Base-by-base conservation (phyloP, 805 yeast genomes). In the Nakazawaea wickerhamii region DNA sequence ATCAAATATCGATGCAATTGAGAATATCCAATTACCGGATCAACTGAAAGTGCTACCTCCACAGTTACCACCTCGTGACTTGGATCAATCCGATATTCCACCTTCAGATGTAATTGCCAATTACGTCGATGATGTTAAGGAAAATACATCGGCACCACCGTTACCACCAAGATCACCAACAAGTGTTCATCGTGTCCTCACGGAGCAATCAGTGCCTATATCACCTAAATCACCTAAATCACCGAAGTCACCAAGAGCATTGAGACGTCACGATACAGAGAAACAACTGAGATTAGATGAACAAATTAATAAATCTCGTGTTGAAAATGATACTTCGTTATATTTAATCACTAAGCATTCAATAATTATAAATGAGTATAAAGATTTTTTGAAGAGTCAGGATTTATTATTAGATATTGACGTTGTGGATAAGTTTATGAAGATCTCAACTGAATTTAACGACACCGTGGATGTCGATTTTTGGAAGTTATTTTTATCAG, bases 401-500 rank as follows among this genome's bases (percentile, higher is more conserved):
- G 38, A 26, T 5, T 31, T 42, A 15, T 15, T 25, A 5, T 13
- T 31, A 21, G 23, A 31, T 13, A 10, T 7, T 23, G 36, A 19
- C 5, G 19, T 8, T 4, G 5, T 2, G 14, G 3, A n/a, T 4
- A 15, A n/a, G 3, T 10, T 38, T 6, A n/a, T 14, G 15, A 19
- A 23, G 6, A 9, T 14, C 10, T 28, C 26, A 19, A 18, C 28
- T 11, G 33, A 17, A 17, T 17, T 21, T 15, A 32, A 40, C 5
- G n/a, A 21, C 3, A 13, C 23, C 23, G 21, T 43, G 4, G 45
- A 43, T 26, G n/a, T 32, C 7, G 41, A 38, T 4, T 43, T 43
- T 33, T 43, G 45, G 45, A 25, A 33, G 25, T 11, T 43, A 5
- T 27, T 43, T 13, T 31, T 43, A 13, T n/a, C 21, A 13, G 26